Base-by-base conservation (phyloP, 2,329 filamentous ascomycete species). In the Fusarium drepaniforme region DNA sequence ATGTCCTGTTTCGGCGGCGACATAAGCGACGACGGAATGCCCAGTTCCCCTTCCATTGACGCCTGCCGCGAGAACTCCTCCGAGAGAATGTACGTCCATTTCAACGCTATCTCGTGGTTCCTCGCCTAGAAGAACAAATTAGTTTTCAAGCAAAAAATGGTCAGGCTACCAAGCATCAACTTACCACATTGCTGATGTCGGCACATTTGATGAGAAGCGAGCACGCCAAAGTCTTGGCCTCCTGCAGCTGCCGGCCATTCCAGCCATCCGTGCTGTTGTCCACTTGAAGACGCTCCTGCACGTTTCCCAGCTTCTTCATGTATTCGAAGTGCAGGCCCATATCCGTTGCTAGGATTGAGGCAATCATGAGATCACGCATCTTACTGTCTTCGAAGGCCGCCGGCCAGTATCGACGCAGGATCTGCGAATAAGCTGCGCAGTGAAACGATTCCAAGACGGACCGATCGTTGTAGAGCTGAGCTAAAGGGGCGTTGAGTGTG, bases 281-380 rank as follows among this genome's bases (percentile, higher is more conserved):
- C 44, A 91, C 90, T 46, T 91, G 88, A 13, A 97, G 88, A 81
- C 93, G 96, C 71, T 93, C 90, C 82, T 98, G 95, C 62, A 97
- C 84, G 73, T 93, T 92, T n/a, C 90, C 91, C 46, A 98, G 87
- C 81, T 93, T 94, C 80, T 93, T 92, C 95, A 98, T 98, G 83
- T 98, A 99, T 79, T 97, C 95, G 78, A 97, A 97, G 83, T 99
- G 97, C 8, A 98, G 85, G 9, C 95, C 95, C 97, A 99, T 99
- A 80, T 99, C 97, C 0, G 97, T 99, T 4, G 97, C 95, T 28
- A 99, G 86, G 70, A 99, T 98, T n/a, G 95, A 97, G 82, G 95
- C 98, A 78, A 98, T 98, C 93, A 98, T 97, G 8, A 98, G 86
- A 76, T 93, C 93, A 66, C 96, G 92, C 89, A 98, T 94, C 68